Evolutionary conservation across 805 yeast genomes (phyloP), one percentile per base, ranked within the genome.

Genomic region (Clavispora asparagi): DNA sequence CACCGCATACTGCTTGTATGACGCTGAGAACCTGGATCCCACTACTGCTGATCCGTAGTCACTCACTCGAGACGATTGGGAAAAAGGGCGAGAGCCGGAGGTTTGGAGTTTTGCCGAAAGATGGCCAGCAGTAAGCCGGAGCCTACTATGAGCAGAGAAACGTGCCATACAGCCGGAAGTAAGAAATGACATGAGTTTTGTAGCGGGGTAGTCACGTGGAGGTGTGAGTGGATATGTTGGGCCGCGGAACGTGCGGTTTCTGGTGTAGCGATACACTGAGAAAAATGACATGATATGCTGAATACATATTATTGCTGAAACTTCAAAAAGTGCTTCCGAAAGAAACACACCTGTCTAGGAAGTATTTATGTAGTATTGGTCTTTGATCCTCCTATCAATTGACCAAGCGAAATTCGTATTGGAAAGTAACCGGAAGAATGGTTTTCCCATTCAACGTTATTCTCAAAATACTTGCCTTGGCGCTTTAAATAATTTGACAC

Each of bases 1-100:
- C 46, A 64, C 58, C 14, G 75, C 59, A 48, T 79, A 83, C 36
- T 72, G 71, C 48, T 73, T 74, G 65, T 56, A 72, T 27, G 49
- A 56, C 6, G 59, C n/a, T 1, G 74, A 58, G 49, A 55, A 68
- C 50, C 70, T 71, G 33, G 67, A 47, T 6, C 76, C 77, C 13
- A 52, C 32, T 17, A 6, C 17, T 13, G 35, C 42, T 8, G 26
- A 17, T 12, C 31, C 30, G 25, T 39, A 39, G 2, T 26, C 31
- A 2, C 19, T 11, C n/a, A 16, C 19, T 14, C 14, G 9, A 6
- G 32, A 8, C 17, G 41, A 14, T 10, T 26, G 27, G n/a, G 41
- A 26, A 13, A 39, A 11, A 9, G 25, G 3, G 13, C 37, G 37
- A 16, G 37, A 33, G 10, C 4, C 17, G 3, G 9, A 4, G 12